Evolutionary conservation across 345 rosid genomes (phyloP).

Genomic region (Melastoma malabathricum): DNA sequence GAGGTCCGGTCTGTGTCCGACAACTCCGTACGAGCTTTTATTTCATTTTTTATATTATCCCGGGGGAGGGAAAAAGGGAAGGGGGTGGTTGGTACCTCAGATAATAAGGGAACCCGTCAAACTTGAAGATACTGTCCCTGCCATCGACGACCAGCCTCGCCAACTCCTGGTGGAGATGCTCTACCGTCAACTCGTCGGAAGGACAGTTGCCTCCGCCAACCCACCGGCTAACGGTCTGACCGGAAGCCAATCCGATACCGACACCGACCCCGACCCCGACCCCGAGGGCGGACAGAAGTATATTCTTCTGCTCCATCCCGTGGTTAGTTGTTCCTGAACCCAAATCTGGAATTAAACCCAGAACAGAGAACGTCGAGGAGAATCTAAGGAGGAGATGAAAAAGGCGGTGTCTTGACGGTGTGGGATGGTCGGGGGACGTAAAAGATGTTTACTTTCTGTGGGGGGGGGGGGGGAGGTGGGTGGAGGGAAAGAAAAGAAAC

Average conservation of each 20-base stretch:
- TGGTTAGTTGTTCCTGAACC: not conserved
- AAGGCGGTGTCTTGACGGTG: no score
- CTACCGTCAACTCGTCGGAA: slow-evolving; percentile 34
- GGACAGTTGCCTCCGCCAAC: slow-evolving; percentile 14
- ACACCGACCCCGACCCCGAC: slow-evolving; percentile 14
- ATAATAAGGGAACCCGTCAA: slow-evolving; percentile 83
- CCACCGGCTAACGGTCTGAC: slow-evolving; percentile 16
- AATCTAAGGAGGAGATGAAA: no score
- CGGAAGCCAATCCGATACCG: slow-evolving; percentile 25
- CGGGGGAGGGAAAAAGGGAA: not conserved
- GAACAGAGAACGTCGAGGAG: not conserved
- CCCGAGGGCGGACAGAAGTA: slow-evolving; percentile 17
- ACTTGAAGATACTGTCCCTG: slow-evolving; percentile 38
- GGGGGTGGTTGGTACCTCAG: slow-evolving; percentile 36
- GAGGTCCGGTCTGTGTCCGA: no score
- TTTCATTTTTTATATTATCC: not conserved
- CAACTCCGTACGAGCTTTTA: no score
- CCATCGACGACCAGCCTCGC: slow-evolving; percentile 60
- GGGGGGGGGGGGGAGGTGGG: no score
- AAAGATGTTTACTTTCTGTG: no score
- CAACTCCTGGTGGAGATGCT: slow-evolving; percentile 79
- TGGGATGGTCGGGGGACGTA: no score
- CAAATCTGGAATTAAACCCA: not conserved
- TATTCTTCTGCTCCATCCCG: slow-evolving; percentile 23
- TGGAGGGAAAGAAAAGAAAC: no score